Percentiles rank a stretch among this genome's conserved stretches.
Evolutionary conservation across 2,329 filamentous ascomycete genomes (phyloP).

Genomic region (Ophiostoma ulmi): DNA sequence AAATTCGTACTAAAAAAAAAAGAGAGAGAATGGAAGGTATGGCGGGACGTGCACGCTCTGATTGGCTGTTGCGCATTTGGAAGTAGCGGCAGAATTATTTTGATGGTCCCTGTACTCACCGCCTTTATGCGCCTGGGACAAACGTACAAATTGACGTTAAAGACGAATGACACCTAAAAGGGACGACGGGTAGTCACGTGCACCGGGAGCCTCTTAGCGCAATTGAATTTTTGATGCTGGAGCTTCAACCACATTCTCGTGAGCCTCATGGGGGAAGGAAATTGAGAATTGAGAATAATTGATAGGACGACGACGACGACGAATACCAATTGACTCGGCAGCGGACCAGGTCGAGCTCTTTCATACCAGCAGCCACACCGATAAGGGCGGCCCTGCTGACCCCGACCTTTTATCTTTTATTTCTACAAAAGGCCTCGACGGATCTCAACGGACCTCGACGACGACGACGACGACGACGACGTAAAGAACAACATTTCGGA

Average conservation of each 20-base stretch:
- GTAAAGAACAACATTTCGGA: background rate
- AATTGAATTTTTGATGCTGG: constrained; percentile 24
- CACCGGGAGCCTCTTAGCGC: constrained; percentile 13
- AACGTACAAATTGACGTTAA: background rate
- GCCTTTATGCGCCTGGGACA: background rate
- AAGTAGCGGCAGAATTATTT: constrained; percentile 13
- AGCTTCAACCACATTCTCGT: constrained; percentile 12
- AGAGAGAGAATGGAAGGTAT: background rate
- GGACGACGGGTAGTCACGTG: constrained; percentile 17
- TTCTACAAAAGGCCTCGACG: background rate
- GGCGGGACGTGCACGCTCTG: constrained; percentile 16
- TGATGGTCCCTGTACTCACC: background rate
- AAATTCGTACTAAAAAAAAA: constrained; percentile 16
- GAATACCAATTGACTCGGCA: background rate
- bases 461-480: background rate
- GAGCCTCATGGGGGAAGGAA: constrained; percentile 7
- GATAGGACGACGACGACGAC: constrained; percentile 9
- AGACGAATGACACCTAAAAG: background rate
- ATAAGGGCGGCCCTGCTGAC: background rate
- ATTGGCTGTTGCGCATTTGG: constrained; percentile 15
- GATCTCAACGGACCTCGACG: background rate
- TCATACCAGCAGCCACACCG: background rate
- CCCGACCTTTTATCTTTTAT: background rate
- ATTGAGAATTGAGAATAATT: background rate
- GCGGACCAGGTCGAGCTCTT: background rate